Evolutionary conservation across 139 green algal species (phyloP).

Genomic region (Ettlia oleoabundans): DNA sequence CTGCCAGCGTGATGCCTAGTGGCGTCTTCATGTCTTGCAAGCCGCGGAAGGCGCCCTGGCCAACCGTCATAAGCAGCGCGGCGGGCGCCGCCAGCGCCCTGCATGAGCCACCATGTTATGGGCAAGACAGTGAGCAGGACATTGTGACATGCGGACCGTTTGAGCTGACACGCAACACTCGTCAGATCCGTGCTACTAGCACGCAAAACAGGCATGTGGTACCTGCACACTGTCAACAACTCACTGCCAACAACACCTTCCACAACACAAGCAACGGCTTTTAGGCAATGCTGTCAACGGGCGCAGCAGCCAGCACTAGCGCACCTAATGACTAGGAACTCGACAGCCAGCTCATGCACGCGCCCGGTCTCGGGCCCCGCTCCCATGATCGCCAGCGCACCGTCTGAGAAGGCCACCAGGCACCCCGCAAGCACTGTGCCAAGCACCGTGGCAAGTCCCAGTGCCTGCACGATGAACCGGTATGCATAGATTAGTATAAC

Average conservation of each 20-base stretch:
- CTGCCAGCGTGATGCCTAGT: constrained; percentile 64
- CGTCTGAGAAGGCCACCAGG: constrained; percentile 37
- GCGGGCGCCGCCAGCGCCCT: constrained; percentile 67
- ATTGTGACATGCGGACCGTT: no score
- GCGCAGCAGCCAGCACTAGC: not conserved
- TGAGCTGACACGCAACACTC: no score
- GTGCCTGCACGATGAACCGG: constrained; percentile 47
- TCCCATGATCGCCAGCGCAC: constrained; percentile 64
- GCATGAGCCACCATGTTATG: not conserved
- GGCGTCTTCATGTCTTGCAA: constrained; percentile 78
- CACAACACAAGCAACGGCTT: not conserved
- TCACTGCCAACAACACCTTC: not conserved
- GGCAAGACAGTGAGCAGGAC: no score
- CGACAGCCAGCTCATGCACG: constrained; percentile 47
- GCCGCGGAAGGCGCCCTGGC: constrained; percentile 75
- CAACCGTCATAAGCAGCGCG: constrained; percentile 67
- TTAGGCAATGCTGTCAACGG: not conserved
- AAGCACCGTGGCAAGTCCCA: constrained; percentile 49
- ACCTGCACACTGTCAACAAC: no score
- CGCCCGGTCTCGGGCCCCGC: constrained; percentile 39
- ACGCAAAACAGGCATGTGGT: no score
- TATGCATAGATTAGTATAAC: no score
- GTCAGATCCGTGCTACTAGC: no score
- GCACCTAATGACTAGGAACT: constrained; percentile 60
- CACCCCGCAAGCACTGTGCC: constrained; percentile 45